Evolutionary conservation across 306 rosid species (phyloP), one percentile per base, ranked within the genome.

Genomic region (Geum urbanum): DNA sequence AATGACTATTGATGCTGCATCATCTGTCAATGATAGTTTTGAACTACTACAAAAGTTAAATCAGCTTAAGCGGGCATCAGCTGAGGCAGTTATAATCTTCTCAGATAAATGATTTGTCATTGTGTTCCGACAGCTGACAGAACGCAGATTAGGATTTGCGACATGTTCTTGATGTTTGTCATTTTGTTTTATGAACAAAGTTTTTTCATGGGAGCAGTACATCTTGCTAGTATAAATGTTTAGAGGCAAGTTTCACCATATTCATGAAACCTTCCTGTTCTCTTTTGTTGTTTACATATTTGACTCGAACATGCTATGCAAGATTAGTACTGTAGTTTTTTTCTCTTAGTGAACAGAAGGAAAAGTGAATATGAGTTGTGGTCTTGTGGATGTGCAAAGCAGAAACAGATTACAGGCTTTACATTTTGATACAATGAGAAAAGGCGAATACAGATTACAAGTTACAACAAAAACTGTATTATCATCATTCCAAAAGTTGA

Each of bases 41-140:
- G 84, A 76, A 46, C 65, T 88, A 72, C 44, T 71, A 57, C 80
- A 73, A 76, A 75, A 82, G 66, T 37, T 89, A 41, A 49, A 83
- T 73, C 78, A 83, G 57, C 81, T 73, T 49, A 73, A 78, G 75
- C 77, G 88, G 74, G 70, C 75, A 52, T 89, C 96, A 4, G 74
- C 1, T 14, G 76, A 47, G 39, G 86, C 90, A 51, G 86, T 81
- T 74, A 77, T 86, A 51, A 51, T 84, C 65, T 84, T 66, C 72
- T 19, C 35, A 49, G 88, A 83, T 8, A 32, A 71, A n/a, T 84
- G 61, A 76, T 70, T 27, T 5, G 19, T 66, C 71, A 16, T 5
- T 16, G 24, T 9, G 49, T 12, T 66, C 18, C n/a, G 44, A 44
- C 70, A 47, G 70, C 13, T 18, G 12, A 8, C 27, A 53, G 27